These are phyloP conservation scores for Trypanosoma mega DNA, from an alignment of 208 protist species.

Conservation along the genomic window DNA sequence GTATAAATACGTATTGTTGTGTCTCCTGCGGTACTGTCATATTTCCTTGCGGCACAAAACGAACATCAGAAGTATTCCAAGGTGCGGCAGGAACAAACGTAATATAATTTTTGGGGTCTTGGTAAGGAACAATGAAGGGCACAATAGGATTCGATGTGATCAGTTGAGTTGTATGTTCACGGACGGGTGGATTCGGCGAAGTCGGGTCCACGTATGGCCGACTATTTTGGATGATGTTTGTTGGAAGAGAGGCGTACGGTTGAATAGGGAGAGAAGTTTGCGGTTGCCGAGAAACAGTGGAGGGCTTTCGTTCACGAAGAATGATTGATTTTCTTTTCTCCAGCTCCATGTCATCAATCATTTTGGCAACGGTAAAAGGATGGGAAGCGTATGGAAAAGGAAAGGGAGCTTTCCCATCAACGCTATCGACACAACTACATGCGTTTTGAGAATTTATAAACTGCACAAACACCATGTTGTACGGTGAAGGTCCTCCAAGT, in stretches of 20 bases:
- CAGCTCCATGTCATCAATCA: constrained; percentile 21
- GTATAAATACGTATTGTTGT: constrained; percentile 4
- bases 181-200: constrained; percentile 5
- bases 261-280: neutral
- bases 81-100: neutral
- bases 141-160: constrained; percentile 6
- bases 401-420: constrained; percentile 31
- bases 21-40: neutral
- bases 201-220: constrained; percentile 8
- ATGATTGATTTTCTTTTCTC: constrained; percentile 28
- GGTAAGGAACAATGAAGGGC: constrained; percentile 14
- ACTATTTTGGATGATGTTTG: neutral
- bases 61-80: constrained; percentile 1
- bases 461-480: constrained; percentile 27
- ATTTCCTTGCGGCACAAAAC: constrained; percentile 6
- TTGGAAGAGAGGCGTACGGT: neutral
- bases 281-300: no score
- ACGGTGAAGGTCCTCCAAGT: constrained; percentile 21
- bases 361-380: constrained; percentile 24
- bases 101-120: constrained; percentile 13
- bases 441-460: constrained; percentile 17
- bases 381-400: constrained; percentile 17
- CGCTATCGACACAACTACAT: constrained; percentile 17
- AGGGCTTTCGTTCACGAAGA: constrained; percentile 17
- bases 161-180: constrained; percentile 8